Evolutionary conservation across 441 rosid species (phyloP).

Genomic region (Erysimum cheiri): DNA sequence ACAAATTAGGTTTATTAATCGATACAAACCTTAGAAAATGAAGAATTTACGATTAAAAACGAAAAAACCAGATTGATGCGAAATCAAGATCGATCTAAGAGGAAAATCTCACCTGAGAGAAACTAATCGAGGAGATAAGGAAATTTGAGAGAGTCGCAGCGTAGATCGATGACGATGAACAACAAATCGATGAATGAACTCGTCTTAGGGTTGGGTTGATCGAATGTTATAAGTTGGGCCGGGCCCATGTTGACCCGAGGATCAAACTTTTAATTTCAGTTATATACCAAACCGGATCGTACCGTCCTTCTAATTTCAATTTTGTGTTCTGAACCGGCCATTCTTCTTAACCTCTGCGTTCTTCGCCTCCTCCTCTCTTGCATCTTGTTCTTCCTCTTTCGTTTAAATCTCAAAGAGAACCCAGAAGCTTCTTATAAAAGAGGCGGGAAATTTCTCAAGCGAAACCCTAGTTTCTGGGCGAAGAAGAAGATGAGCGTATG

Average conservation of each 20-base stretch:
- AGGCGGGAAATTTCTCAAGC: conserved; percentile 16
- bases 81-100: conserved; percentile 11
- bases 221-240: conserved; percentile 17
- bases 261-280: neutral
- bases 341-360: conserved; percentile 24
- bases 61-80: neutral
- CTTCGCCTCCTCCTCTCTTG: conserved; percentile 20
- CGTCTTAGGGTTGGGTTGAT: conserved; percentile 36
- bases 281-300: conserved; percentile 14
- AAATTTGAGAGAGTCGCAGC: conserved; percentile 14
- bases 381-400: neutral
- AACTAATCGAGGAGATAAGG: conserved; percentile 32
- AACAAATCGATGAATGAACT: conserved; percentile 9
- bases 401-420: conserved; percentile 30
- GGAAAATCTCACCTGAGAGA: neutral
- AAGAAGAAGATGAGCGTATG: conserved; percentile 70
- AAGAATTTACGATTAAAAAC: neutral
- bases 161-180: conserved; percentile 26
- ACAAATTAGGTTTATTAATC: conserved; percentile 17
- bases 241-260: conserved; percentile 15
- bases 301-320: neutral
- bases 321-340: conserved; percentile 26
- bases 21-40: conserved; percentile 13
- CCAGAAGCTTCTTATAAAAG: conserved; percentile 30
- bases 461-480: conserved; percentile 13